phyloP scores from a whole-genome alignment of 2,329 filamentous ascomycete species.

The Chaetomium strumarium region DNA sequence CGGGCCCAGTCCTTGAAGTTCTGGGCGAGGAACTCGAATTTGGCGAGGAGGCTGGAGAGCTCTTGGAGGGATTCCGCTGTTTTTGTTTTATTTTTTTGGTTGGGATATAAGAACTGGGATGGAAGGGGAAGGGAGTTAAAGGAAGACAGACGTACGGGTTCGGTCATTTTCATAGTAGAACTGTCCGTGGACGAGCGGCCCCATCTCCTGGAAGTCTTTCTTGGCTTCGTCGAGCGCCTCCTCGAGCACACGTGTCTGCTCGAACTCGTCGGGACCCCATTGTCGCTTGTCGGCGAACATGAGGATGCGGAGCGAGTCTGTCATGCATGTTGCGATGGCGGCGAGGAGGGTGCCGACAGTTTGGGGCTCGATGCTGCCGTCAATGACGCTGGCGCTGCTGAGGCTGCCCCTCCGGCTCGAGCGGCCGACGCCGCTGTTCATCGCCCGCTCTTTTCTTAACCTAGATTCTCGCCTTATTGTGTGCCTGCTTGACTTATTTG shows the following conservation, averaged over 20 bases:
- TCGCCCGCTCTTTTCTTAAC: conserved; percentile 1
- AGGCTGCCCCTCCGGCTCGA: conserved; percentile 15
- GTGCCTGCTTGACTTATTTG: no score
- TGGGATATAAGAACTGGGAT: not conserved
- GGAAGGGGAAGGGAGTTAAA: not conserved
- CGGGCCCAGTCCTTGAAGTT: conserved; percentile 50
- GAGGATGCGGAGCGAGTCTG: conserved; percentile 48
- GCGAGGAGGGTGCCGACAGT: conserved; percentile 55
- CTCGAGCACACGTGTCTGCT: conserved; percentile 51
- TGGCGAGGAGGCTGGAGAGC: conserved; percentile 39
- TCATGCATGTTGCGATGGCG: conserved; percentile 49
- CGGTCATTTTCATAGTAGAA: conserved; percentile 54
- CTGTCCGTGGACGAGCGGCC: conserved; percentile 48
- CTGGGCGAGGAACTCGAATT: conserved; percentile 43
- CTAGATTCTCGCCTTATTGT: not conserved
- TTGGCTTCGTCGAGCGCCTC: conserved; percentile 53
- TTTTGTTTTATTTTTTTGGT: not conserved
- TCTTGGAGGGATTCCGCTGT: conserved; percentile 49
- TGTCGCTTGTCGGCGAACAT: conserved; percentile 52
- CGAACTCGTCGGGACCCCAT: conserved; percentile 55
- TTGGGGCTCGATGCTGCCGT: conserved; percentile 20
- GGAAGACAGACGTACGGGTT: conserved; percentile 37
- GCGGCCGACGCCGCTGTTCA: conserved; percentile 16
- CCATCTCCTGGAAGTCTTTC: conserved; percentile 55
- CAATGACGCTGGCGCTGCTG: not conserved